Percentiles rank a stretch among this genome's conserved stretches.
Evolutionary conservation across 768 basidiomycete genomes (phyloP).

Genomic region (Lyophyllum decastes): DNA sequence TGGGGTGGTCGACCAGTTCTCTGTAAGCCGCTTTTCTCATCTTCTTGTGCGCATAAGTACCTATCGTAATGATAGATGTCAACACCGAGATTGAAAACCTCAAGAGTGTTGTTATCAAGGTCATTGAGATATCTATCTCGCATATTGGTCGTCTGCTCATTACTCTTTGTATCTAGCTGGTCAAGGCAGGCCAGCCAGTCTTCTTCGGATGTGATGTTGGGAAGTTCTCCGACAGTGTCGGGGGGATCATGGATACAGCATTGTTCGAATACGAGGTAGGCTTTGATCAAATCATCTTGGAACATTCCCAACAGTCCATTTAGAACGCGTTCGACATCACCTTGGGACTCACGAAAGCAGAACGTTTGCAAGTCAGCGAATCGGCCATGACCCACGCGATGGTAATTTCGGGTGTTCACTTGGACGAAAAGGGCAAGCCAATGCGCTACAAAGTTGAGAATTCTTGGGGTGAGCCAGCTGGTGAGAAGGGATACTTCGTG

Average conservation of each 20-base stretch:
- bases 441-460: constrained; percentile 98
- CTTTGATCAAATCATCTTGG: neutral
- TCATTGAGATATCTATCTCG: constrained; percentile 19
- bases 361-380: constrained; percentile 81
- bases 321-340: constrained; percentile 84
- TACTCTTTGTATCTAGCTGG: constrained; percentile 39
- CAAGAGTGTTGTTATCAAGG: constrained; percentile 80
- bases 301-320: neutral
- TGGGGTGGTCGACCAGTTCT: constrained; percentile 85
- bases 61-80: constrained; percentile 57
- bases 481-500: constrained; percentile 87
- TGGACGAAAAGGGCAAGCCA: constrained; percentile 73
- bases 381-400: constrained; percentile 94
- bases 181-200: constrained; percentile 86
- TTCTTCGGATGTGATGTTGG: constrained; percentile 99
- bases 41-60: neutral
- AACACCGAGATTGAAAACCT: constrained; percentile 84
- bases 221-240: constrained; percentile 67
- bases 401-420: constrained; percentile 92
- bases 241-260: constrained; percentile 86
- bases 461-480: constrained; percentile 80
- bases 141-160: neutral
- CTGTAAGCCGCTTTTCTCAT: constrained; percentile 51
- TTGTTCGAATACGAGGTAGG: constrained; percentile 81
- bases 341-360: constrained; percentile 80